These are phyloP conservation scores for Daucus carota DNA, from an alignment of 129 eudicot genomes.

Conservation along the genomic window DH1_v3.0 NC_030387.2:38615501-38616000, in stretches of 20 bases:
- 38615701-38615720: conserved; percentile 77
- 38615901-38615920: neutral
- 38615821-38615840: too few relatives aligned
- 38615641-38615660: neutral
- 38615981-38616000: neutral
- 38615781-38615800: neutral
- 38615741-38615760: neutral
- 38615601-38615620: neutral
- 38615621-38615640: neutral
- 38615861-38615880: neutral
- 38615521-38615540: conserved; percentile 54
- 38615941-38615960: neutral
- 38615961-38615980: neutral
- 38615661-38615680: conserved; percentile 65
- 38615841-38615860: neutral
- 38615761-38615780: neutral
- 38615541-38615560: conserved; percentile 64
- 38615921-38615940: neutral
- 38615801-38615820: too few relatives aligned
- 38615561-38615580: conserved; percentile 96
- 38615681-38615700: conserved; percentile 59
- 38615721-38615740: conserved; percentile 83
- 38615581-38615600: conserved; percentile 9
- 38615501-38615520: conserved; percentile 11
- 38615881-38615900: neutral